Evolutionary conservation across 257 asterid species (phyloP), one percentile per base, ranked within the genome.

Genomic region (Gentiana straminea): DNA sequence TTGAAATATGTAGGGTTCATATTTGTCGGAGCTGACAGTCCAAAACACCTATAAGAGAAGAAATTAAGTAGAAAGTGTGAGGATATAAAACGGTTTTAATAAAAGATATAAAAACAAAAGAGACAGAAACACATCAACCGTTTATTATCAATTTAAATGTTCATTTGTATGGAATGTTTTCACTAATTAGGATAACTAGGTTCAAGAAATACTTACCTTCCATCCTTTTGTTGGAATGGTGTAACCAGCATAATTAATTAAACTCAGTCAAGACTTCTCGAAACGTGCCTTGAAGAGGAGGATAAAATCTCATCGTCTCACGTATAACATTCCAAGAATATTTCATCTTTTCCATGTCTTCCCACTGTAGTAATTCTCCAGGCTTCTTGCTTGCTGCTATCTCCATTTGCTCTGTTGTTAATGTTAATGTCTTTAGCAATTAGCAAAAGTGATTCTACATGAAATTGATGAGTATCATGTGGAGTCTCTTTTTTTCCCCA

Each of bases 151-250:
- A 15, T 15, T 15, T 15, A 15, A 15, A 15, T 15, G 24, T 15
- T 15, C 24, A 0, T 15, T 15, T 15, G 24, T 15, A 15, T 15
- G 24, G 24, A 15, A 15, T 15, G 24, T 15, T 15, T 15, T 15
- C 24, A 15, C 24, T 15, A 15, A 15, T 15, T 15, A 15, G 24
- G 24, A 15, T 15, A 15, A 15, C 24, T 15, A 15, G 24, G 24
- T 15, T 15, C 24, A 15, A 0, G 24, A 15, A 15, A 15, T 15
- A 15, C 7, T 35, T 48, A 85, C 94, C 93, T 88, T 88, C 97
- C 95, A 85, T 58, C 97, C 97, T 67, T 79, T 85, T 58, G 94
- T 85, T 58, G 94, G 97, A 55, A 85, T 85, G 83, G 62, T 64
- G 53, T 82, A 82, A 34, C 94, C 94, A 15, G 61, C 83, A 59